These are phyloP conservation scores for Spironucleus salmonicida DNA, from an alignment of 208 protist genomes.

Conservation along the genomic window DNA sequence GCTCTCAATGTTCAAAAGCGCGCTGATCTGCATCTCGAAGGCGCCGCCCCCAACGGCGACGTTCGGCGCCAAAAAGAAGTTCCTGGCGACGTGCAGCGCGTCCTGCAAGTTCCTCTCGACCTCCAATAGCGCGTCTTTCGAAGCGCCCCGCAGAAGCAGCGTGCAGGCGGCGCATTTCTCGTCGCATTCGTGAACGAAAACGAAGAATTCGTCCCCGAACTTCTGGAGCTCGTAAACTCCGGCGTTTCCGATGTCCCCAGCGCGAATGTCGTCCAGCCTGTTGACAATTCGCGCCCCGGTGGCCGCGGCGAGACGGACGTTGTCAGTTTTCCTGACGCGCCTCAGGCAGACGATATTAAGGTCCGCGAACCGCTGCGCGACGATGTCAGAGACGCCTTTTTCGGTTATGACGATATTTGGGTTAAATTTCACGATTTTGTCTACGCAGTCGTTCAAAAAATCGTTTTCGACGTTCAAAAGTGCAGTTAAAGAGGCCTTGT, in stretches of 20 bases:
- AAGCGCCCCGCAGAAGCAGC: constrained; percentile 91
- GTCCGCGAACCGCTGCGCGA: constrained; percentile 90
- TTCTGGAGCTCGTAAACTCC: constrained; percentile 95
- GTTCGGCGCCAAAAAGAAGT: constrained; percentile 79
- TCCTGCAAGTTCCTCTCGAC: constrained; percentile 70
- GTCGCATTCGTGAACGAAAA: constrained; percentile 92
- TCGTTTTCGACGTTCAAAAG: constrained; percentile 94
- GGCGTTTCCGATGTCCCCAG: constrained; percentile 82
- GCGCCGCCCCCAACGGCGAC: constrained; percentile 93
- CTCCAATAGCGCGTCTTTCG: constrained; percentile 98
- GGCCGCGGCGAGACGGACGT: constrained; percentile 85
- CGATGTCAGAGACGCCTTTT: constrained; percentile 89
- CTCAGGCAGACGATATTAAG: constrained; percentile 86
- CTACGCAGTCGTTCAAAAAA: constrained; percentile 81
- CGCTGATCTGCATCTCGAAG: constrained; percentile 72
- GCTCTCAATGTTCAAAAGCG: constrained; percentile 64
- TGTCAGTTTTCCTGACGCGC: constrained; percentile 93
- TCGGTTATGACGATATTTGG: constrained; percentile 97
- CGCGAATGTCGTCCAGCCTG: constrained; percentile 81
- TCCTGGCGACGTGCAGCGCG: constrained; percentile 90
- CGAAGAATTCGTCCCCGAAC: constrained; percentile 94
- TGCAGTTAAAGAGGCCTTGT: constrained; percentile 60
- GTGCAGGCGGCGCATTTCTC: constrained; percentile 86
- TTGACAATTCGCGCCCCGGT: constrained; percentile 88
- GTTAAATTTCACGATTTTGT: constrained; percentile 89